Evolutionary conservation across 2,329 filamentous ascomycete species (phyloP).

Genomic region (Fusarium sp.): DNA sequence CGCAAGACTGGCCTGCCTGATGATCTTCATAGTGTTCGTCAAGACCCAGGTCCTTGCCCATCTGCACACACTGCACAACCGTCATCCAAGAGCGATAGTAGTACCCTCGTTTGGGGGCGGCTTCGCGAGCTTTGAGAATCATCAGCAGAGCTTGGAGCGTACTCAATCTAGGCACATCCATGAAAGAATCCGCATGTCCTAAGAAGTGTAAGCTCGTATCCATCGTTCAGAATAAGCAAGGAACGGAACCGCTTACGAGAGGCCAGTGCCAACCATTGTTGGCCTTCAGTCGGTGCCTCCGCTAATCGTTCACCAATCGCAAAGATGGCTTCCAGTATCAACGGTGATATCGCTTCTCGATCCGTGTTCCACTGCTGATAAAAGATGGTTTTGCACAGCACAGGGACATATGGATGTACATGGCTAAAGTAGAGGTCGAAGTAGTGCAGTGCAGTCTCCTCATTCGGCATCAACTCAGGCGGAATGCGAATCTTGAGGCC

Average conservation of each 20-base stretch:
- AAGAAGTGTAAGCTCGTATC: constrained; percentile 34
- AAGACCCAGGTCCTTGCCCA: constrained; percentile 91
- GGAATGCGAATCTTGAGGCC: constrained; percentile 89
- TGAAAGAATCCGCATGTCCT: constrained; percentile 94
- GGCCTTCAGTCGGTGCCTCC: constrained; percentile 85
- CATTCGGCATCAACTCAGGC: constrained; percentile 90
- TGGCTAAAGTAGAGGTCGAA: constrained; percentile 92
- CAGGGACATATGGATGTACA: constrained; percentile 92
- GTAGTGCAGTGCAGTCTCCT: constrained; percentile 83
- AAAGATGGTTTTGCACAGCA: constrained; percentile 84
- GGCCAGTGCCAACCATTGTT: constrained; percentile 93
- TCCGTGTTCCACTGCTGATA: constrained; percentile 92
- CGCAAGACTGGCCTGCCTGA: constrained; percentile 77
- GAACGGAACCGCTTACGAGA: constrained; percentile 68
- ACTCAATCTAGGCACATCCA: constrained; percentile 89
- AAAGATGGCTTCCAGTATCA: constrained; percentile 91
- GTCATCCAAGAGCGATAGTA: constrained; percentile 99
- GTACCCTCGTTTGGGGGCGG: constrained; percentile 92
- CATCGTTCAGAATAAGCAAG: neutral
- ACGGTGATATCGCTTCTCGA: constrained; percentile 85
- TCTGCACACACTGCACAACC: constrained; percentile 89
- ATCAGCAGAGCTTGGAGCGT: constrained; percentile 92
- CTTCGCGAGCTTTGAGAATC: constrained; percentile 89
- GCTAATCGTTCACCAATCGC: constrained; percentile 87
- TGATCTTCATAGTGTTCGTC: constrained; percentile 89